A percentile compares a stretch with the other conserved stretches of the same genome.
phyloP scores from a whole-genome alignment of 768 basidiomycete genomes.

The Kwoniella shandongensis region DNA sequence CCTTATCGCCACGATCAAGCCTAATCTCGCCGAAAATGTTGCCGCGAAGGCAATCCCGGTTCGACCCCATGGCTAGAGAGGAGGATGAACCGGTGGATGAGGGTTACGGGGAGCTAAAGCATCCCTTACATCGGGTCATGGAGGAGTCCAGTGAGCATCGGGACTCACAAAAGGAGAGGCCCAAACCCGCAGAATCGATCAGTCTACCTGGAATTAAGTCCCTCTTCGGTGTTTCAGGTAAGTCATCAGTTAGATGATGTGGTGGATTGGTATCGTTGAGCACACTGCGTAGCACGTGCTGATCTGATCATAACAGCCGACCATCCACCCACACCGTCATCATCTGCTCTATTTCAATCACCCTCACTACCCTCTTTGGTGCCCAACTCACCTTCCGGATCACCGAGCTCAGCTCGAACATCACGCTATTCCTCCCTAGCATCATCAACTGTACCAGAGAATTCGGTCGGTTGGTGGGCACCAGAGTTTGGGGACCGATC shows the following conservation, averaged over 20 bases:
- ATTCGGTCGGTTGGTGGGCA: conserved; percentile 42
- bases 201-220: conserved; percentile 48
- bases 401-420: conserved; percentile 36
- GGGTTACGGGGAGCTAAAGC: conserved; percentile 40
- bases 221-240: conserved; percentile 40
- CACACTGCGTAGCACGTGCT: not conserved
- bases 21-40: conserved; percentile 1
- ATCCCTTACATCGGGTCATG: conserved; percentile 35
- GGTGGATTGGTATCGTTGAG: not conserved
- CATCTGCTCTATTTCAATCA: conserved; percentile 23
- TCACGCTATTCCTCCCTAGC: conserved; percentile 40
- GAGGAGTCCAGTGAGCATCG: conserved; percentile 23
- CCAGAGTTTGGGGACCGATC: conserved; percentile 27
- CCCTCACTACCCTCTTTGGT: conserved; percentile 36
- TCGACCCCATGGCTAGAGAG: conserved; percentile 40
- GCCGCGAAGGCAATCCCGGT: conserved; percentile 29
- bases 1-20: conserved; percentile 90
- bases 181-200: conserved; percentile 7
- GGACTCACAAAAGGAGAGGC: conserved; percentile 1
- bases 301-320: not conserved
- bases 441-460: conserved; percentile 24
- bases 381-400: conserved; percentile 36
- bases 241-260: conserved; percentile 8
- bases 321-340: conserved; percentile 22
- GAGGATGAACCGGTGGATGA: conserved; percentile 33